Base-by-base conservation (phyloP, 2,329 filamentous ascomycete genomes). In the Pseudogymnoascus sp. region DNA sequence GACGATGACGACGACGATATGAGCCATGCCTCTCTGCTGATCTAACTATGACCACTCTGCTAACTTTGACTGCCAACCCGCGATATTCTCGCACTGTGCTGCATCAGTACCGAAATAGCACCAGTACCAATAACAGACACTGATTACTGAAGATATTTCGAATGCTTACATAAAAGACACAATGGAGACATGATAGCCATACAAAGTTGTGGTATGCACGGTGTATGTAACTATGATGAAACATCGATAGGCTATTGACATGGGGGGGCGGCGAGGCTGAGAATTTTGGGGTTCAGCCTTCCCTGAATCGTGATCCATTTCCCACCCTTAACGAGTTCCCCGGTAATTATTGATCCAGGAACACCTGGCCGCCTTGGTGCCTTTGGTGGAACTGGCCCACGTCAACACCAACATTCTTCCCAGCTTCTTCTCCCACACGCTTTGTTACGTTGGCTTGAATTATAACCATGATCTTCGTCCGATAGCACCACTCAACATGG, bases 401-500 rank as follows among this genome's bases (percentile, higher is more conserved):
- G 50, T 56, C 50, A 56, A 56, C 50, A 40, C 19, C 28, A 65
- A n/a, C 38, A 40, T 37, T 63, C 24, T 10, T 60, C n/a, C 10
- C 14, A 22, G 41, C 22, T 62, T 62, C 33, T 24, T 12, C 61
- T 37, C 33, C 31, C 33, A 28, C 37, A 11, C 61, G 33, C 22
- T 37, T 60, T 59, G 43, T 28, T 43, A 53, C 11, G 3, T 14
- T 16, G 14, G 33, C 19, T 28, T 62, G 11, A 41, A 33, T 16
- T 37, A 43, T 60, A 62, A 33, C 26, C 41, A 62, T 63, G 59
- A 60, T 40, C 16, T 8, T 60, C 60, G 63, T 63, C 63, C 53
- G 22, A 60, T 60, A 60, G 35, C 8, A 38, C 59, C 38, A 40
- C 64, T 65, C 69, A 68, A 66, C 68, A 95, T 97, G 93, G 93